Evolutionary conservation across 2,329 filamentous ascomycete species (phyloP).

Genomic region (Cytospora piceae): DNA sequence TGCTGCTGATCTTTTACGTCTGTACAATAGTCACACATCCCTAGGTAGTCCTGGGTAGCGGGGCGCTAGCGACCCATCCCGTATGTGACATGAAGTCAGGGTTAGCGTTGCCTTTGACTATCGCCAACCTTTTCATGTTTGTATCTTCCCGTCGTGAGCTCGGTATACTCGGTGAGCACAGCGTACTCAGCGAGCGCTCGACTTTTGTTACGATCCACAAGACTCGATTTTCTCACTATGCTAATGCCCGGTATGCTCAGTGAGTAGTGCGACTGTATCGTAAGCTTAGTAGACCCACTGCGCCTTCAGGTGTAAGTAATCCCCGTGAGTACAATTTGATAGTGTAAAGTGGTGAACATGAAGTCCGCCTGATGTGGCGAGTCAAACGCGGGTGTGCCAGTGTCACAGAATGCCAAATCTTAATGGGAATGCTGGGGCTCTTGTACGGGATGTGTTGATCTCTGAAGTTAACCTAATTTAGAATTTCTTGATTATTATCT

Average conservation of each 20-base stretch:
- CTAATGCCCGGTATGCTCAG: no score
- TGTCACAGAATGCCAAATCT: neutral
- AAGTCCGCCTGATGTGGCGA: neutral
- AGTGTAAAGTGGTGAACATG: neutral
- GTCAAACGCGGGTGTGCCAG: neutral
- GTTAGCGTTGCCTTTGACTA: neutral
- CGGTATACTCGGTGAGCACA: neutral
- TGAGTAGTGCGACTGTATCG: no score
- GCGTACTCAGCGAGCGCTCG: neutral
- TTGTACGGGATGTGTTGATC: no score
- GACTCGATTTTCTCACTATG: neutral
- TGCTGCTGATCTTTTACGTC: no score
- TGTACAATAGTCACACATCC: neutral
- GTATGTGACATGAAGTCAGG: neutral
- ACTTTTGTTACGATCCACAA: neutral
- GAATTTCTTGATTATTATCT: no score
- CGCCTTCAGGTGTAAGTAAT: neutral
- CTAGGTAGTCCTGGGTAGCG: neutral
- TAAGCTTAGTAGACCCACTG: neutral
- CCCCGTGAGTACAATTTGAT: neutral
- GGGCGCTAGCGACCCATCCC: neutral
- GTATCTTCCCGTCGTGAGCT: neutral
- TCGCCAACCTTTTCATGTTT: neutral
- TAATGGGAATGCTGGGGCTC: no score
- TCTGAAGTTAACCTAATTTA: no score